Conservation (phyloP, 768 basidiomycete genomes). For the Floccularia luteovirens region DNA sequence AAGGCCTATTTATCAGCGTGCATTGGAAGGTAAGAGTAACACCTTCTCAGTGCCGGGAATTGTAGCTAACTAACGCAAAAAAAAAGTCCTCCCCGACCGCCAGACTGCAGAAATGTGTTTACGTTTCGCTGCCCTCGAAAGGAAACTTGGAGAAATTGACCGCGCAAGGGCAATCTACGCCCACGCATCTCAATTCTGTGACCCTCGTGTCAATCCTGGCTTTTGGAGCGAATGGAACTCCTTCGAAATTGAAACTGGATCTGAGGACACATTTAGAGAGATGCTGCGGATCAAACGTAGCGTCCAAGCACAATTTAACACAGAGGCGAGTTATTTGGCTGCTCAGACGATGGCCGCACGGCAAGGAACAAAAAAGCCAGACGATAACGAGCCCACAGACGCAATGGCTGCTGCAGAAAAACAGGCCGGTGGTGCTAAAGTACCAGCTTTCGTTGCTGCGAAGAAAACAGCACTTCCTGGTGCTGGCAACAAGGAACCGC, state of each 20-base stretch:
- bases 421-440: conserved; percentile 47
- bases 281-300: conserved; percentile 95
- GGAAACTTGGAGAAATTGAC: conserved; percentile 98
- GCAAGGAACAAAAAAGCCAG: conserved; percentile 43
- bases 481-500: conserved; percentile 23
- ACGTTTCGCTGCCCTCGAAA: conserved; percentile 90
- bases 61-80: background rate
- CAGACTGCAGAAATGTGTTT: conserved; percentile 98
- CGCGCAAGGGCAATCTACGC: conserved; percentile 94
- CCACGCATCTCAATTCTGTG: conserved; percentile 98
- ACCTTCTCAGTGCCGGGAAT: background rate
- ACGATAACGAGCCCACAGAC: conserved; percentile 45
- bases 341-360: conserved; percentile 79
- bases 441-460: conserved; percentile 75
- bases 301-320: conserved; percentile 98
- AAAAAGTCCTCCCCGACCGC: conserved; percentile 70
- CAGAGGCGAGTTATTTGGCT: conserved; percentile 87
- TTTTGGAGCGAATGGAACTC: conserved; percentile 98
- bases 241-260: conserved; percentile 98
- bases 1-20: conserved; percentile 92
- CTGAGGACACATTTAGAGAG: conserved; percentile 96
- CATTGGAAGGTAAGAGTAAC: conserved; percentile 56
- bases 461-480: conserved; percentile 35
- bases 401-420: conserved; percentile 86
- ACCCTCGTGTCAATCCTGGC: conserved; percentile 82